Conservation (phyloP, 495 filamentous ascomycete genomes). For the Trichoderma virens region DNA sequence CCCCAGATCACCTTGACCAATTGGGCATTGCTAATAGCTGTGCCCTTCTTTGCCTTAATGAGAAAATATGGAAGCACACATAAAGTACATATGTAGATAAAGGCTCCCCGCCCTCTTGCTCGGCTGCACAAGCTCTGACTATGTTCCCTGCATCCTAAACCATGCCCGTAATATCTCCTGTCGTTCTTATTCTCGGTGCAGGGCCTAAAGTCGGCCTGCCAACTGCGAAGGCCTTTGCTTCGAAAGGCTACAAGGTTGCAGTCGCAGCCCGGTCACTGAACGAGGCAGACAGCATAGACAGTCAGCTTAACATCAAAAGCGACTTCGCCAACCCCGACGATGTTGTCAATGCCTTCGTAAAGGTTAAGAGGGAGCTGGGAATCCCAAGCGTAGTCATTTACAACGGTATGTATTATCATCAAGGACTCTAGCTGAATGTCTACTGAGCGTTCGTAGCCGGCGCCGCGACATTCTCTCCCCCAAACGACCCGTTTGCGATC, state of each 20-base stretch:
- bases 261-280: constrained; percentile 27
- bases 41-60: neutral
- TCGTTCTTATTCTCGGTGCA: constrained; percentile 38
- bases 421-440: constrained; percentile 10
- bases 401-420: constrained; percentile 30
- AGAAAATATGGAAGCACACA: neutral
- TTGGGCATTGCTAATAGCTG: neutral
- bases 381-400: constrained; percentile 43
- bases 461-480: constrained; percentile 16
- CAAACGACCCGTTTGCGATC: constrained; percentile 28
- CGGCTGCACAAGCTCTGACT: neutral
- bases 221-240: constrained; percentile 27
- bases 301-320: constrained; percentile 29
- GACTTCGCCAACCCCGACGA: constrained; percentile 35
- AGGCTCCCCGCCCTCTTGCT: neutral
- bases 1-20: neutral
- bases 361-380: constrained; percentile 30
- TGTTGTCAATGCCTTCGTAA: constrained; percentile 29
- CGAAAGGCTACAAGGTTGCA: constrained; percentile 41
- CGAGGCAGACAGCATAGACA: constrained; percentile 26
- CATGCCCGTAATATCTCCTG: constrained; percentile 18
- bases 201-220: constrained; percentile 36
- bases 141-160: constrained; percentile 5
- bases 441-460: constrained; percentile 15
- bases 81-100: neutral